A percentile compares a stretch with the other conserved stretches of the same genome.
Evolutionary conservation across 1,284 basidiomycete species (phyloP).

Genomic region (Cutaneotrichosporon cutaneum): DNA sequence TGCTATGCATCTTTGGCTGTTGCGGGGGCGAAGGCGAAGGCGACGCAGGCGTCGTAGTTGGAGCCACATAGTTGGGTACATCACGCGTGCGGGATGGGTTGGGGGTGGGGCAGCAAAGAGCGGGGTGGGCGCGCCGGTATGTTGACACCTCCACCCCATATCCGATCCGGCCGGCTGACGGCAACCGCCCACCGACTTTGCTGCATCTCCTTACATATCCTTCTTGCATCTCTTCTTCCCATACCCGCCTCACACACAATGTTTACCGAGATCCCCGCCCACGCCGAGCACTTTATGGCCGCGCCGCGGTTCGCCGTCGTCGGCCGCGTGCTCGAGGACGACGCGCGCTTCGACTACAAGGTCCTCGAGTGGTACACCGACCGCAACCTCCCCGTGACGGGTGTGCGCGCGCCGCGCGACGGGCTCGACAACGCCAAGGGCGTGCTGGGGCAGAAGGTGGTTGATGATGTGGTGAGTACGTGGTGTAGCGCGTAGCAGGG

Average conservation of each 20-base stretch:
- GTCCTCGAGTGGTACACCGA: constrained; percentile 66
- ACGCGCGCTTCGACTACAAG: constrained; percentile 43
- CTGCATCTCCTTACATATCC: too few relatives aligned
- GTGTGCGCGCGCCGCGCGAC: constrained; percentile 59
- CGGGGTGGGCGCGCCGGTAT: neutral
- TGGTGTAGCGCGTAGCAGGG: too few relatives aligned
- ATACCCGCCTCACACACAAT: neutral
- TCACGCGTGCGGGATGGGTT: too few relatives aligned
- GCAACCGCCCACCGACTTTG: neutral
- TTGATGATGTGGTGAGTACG: constrained; percentile 50
- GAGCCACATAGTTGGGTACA: too few relatives aligned
- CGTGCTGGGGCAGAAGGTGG: constrained; percentile 37
- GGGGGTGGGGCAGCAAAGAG: too few relatives aligned
- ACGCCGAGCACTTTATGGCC: constrained; percentile 30
- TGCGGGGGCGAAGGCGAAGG: too few relatives aligned
- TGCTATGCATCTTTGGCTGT: neutral
- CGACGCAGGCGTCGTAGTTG: too few relatives aligned
- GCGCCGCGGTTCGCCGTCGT: constrained; percentile 46
- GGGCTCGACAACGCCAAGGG: constrained; percentile 25
- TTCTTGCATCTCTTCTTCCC: neutral
- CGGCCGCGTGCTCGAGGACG: constrained; percentile 42
- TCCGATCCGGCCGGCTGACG: neutral
- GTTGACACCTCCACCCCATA: neutral
- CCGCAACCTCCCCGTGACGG: constrained; percentile 55
- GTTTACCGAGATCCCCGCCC: neutral